Conservation (phyloP, 495 filamentous ascomycete genomes). For the Podospora tetraspora region DNA sequence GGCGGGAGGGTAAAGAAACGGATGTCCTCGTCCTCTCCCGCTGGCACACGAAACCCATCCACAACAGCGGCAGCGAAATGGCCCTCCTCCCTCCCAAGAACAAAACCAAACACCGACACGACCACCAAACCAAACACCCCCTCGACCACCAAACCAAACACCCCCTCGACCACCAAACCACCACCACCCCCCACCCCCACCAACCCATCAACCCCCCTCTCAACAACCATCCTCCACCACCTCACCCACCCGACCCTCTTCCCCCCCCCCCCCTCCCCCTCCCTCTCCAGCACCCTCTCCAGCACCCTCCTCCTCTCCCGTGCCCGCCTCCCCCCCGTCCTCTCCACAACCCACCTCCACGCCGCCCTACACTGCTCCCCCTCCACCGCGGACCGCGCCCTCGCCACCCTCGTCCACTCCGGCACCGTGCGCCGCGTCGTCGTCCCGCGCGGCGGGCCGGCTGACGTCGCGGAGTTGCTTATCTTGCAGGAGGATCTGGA, state of each 20-base stretch:
- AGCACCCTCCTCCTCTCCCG: slow-evolving; percentile 53
- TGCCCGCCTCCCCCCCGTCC: slow-evolving; percentile 59
- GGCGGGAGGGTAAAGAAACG: slow-evolving; percentile 39
- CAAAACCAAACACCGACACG: slow-evolving; percentile 44
- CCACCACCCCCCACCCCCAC: background rate
- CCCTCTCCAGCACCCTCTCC: background rate
- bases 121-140: slow-evolving; percentile 18
- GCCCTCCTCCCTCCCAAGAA: slow-evolving; percentile 45
- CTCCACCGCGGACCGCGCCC: slow-evolving; percentile 68
- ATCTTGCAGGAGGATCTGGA: slow-evolving; percentile 62
- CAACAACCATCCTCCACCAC: background rate
- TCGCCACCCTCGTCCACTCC: slow-evolving; percentile 54
- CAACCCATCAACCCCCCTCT: background rate
- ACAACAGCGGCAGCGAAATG: slow-evolving; percentile 47
- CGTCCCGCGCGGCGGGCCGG: slow-evolving; percentile 53
- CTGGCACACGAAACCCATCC: slow-evolving; percentile 16
- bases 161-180: background rate
- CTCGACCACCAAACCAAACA: slow-evolving; percentile 14
- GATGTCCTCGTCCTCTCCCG: slow-evolving; percentile 22
- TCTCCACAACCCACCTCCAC: slow-evolving; percentile 67
- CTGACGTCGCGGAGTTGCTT: slow-evolving; percentile 64
- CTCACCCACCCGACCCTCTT: background rate
- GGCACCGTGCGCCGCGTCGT: slow-evolving; percentile 62
- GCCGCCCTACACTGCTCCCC: slow-evolving; percentile 52
- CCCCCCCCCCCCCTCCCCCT: background rate